Base-by-base conservation (phyloP, 306 rosid genomes). In the Dryas octopetala region DNA sequence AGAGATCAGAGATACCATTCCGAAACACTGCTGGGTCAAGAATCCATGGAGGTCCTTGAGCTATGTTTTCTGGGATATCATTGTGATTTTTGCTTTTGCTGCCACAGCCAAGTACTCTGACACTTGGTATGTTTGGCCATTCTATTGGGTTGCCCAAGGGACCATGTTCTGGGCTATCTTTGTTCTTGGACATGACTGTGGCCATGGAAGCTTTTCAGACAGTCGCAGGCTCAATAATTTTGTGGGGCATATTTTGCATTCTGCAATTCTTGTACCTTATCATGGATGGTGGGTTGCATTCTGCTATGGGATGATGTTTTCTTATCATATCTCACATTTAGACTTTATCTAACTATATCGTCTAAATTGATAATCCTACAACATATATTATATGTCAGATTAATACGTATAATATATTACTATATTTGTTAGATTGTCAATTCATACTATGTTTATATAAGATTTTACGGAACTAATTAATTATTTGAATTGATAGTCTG, bases 111-210 rank as follows among this genome's bases (percentile, higher is more conserved):
- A 86, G 71, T 55, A 61, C 48, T 68, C 85, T 53, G 66, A 89
- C 47, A 74, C 16, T 60, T 88, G 89, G 92, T 64, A 85, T 73
- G 70, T 85, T 49, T 96, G 97, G 93, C 93, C 91, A 1, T 5
- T 92, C 55, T 96, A 92, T 40, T 96, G 98, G 99, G 61, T 70
- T 63, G 84, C 86, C 61, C 99, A 96, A 69, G 99, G 99, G 15
- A 92, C 98, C 62, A 85, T 96, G 98, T 96, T 96, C 81, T 96
- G 99, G 99, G 99, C 99, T 69, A 66, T 96, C 4, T 96, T 95
- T 79, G 99, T 96, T 74, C 92, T 95, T 32, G 99, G 99, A 12
- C 97, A 95, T 47, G 99, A 96, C 80, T 96, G 98, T 74, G 99
- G 99, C 62, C 99, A 96, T 85, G 99, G 99, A 72, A 96, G 99